Evolutionary conservation across 192 early-diverging fungal species (phyloP).

Genomic region (Entomortierella chlamydospora): DNA sequence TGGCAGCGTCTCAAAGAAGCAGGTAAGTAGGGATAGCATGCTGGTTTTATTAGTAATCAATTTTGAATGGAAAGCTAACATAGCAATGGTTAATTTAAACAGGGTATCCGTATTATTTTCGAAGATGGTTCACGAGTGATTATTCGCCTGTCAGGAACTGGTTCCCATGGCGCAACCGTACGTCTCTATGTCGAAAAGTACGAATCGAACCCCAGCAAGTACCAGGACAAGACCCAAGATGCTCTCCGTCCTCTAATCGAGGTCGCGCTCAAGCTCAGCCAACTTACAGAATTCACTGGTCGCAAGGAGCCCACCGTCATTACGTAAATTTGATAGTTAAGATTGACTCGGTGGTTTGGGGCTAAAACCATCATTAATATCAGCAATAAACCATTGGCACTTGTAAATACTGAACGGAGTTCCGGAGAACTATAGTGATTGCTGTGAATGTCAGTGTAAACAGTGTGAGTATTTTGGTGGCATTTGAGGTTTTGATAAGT

Average conservation of each 20-base stretch:
- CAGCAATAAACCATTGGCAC: no score
- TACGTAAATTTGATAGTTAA: conserved; percentile 61
- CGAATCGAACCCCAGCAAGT: conserved; percentile 67
- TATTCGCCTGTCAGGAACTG: conserved; percentile 94
- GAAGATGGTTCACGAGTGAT: conserved; percentile 92
- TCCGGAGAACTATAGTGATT: no score
- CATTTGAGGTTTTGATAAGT: no score
- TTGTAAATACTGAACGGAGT: no score
- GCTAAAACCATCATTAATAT: no score
- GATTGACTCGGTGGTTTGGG: no score
- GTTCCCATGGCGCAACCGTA: conserved; percentile 94
- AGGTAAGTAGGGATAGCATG: conserved; percentile 53
- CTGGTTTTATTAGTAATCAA: neutral
- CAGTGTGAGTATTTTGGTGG: no score
- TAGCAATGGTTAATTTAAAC: conserved; percentile 2
- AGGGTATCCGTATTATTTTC: conserved; percentile 93
- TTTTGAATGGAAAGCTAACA: no score
- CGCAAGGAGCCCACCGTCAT: conserved; percentile 92
- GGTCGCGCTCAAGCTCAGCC: conserved; percentile 79
- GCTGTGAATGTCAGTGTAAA: no score
- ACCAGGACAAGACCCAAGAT: conserved; percentile 77
- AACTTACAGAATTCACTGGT: conserved; percentile 85
- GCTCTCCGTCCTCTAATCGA: conserved; percentile 91
- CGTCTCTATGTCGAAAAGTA: conserved; percentile 98
- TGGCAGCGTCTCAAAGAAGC: conserved; percentile 82